Evolutionary conservation across 1,139 yeast species (phyloP), one percentile per base, ranked within the genome.

Genomic region (Scheffersomyces segobiensis): DNA sequence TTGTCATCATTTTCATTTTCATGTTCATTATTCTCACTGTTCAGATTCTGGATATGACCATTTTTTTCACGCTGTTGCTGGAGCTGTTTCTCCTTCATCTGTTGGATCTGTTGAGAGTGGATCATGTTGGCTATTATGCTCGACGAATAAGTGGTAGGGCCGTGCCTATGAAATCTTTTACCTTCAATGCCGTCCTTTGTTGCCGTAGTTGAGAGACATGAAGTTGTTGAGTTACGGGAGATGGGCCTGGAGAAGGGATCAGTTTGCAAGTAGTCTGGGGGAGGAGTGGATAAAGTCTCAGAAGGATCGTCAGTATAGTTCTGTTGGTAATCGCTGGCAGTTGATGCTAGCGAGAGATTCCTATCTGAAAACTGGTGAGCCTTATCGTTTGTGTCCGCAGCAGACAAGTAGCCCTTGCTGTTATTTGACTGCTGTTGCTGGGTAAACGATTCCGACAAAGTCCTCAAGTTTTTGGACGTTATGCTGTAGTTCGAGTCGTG

Each of bases 131-230:
- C 64, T 46, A 78, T 70, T 6, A 77, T 65, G 54, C 74, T 74
- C 54, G 71, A 71, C 3, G 81, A 71, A 61, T 76, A 78, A 2
- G 76, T 69, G 20, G 76, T 73, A 5, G 80, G 81, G 0, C 81
- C 81, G 46, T 69, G 70, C 49, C 69, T 73, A 63, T 82, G 86
- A 54, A 85, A 76, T 56, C 82, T 72, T 63, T 85, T 83, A 2
- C 92, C 92, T 68, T 87, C 91, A 7, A 87, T 72, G 0, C 92
- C 92, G 67, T 88, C 92, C 65, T 87, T 87, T 32, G 90, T 87
- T 14, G 92, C 92, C 1, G 89, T 87, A 21, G 88, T 87, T 0
- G 91, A 87, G 46, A 87, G 71, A 55, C 89, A 87, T 1, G 91
- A 86, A 2, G 88, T 83, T 47, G 84, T 83, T 20, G 91, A 86